Evolutionary conservation across 2,329 filamentous ascomycete genomes (phyloP).

Genomic region (Fusarium illudens): DNA sequence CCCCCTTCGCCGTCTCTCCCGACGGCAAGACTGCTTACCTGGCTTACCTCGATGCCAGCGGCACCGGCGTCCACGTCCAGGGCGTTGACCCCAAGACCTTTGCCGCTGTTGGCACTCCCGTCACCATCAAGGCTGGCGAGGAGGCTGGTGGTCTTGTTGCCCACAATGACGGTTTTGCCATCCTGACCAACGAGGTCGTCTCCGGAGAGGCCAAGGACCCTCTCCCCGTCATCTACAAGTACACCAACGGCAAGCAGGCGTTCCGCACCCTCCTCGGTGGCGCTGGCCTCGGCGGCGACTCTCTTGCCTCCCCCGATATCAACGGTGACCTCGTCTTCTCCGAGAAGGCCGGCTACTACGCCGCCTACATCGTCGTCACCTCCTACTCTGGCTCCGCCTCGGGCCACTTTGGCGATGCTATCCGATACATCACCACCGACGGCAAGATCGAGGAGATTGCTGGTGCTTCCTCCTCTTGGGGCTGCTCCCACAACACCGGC

Average conservation of each 20-base stretch:
- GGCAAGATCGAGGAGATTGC: conserved; percentile 60
- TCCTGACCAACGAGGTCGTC: conserved; percentile 66
- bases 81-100: conserved; percentile 64
- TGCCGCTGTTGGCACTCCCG: conserved; percentile 58
- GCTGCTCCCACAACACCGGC: conserved; percentile 71
- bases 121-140: conserved; percentile 62
- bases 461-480: conserved; percentile 65
- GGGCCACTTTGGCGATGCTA: conserved; percentile 66
- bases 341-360: conserved; percentile 62
- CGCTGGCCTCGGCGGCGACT: conserved; percentile 58
- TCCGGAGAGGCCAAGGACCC: conserved; percentile 60
- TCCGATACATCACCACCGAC: conserved; percentile 55
- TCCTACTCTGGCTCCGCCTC: conserved; percentile 61
- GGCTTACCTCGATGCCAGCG: conserved; percentile 66
- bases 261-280: conserved; percentile 69
- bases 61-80: conserved; percentile 65
- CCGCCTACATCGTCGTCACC: conserved; percentile 69
- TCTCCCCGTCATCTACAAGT: conserved; percentile 67
- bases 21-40: conserved; percentile 67
- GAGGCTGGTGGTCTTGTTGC: conserved; percentile 69
- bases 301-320: conserved; percentile 64
- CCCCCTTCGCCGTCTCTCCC: conserved; percentile 69
- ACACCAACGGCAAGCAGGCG: conserved; percentile 61
- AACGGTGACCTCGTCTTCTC: conserved; percentile 71
- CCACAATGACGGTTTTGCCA: conserved; percentile 70